A percentile compares a stretch with the other conserved stretches of the same genome.
Evolutionary conservation across 768 basidiomycete species (phyloP).

Genomic region (Pleurotus platypus): DNA sequence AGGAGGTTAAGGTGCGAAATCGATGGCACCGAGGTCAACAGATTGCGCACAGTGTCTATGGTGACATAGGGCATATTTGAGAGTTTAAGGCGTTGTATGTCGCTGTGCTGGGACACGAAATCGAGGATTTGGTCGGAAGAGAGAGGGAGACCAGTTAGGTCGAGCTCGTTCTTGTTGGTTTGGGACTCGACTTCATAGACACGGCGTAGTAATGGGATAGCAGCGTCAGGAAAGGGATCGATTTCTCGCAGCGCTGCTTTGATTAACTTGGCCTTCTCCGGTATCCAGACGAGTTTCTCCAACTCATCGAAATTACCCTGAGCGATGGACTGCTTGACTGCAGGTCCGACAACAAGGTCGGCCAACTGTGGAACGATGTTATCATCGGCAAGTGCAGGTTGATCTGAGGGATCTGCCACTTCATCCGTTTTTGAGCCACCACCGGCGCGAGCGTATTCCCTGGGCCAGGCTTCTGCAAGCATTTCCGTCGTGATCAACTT

Average conservation of each 20-base stretch:
- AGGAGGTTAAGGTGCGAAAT: constrained; percentile 23
- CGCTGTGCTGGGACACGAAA: constrained; percentile 6
- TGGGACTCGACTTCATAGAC: constrained; percentile 12
- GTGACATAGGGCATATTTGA: constrained; percentile 23
- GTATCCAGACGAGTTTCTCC: constrained; percentile 24
- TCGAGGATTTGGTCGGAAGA: constrained; percentile 19
- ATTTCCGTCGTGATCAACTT: constrained; percentile 2
- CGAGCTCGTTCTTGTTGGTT: constrained; percentile 10
- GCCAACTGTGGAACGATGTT: constrained; percentile 19
- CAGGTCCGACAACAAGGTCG: constrained; percentile 22
- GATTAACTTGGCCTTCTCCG: constrained; percentile 21
- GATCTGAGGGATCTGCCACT: not conserved
- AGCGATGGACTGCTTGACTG: constrained; percentile 20
- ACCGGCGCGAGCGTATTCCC: not conserved
- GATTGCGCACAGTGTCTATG: constrained; percentile 15
- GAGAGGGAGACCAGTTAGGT: constrained; percentile 22
- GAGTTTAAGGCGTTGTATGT: constrained; percentile 19
- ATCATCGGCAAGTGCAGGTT: not conserved
- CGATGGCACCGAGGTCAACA: constrained; percentile 17
- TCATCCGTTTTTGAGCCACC: not conserved
- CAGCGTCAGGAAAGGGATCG: constrained; percentile 22
- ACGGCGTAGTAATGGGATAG: constrained; percentile 18
- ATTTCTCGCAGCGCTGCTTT: constrained; percentile 14
- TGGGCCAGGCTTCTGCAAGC: constrained; percentile 6
- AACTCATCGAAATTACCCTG: constrained; percentile 18